Percentiles rank a stretch among this genome's conserved stretches.
Conservation (phyloP, 116 monocot species). For the Iris pallida region DNA sequence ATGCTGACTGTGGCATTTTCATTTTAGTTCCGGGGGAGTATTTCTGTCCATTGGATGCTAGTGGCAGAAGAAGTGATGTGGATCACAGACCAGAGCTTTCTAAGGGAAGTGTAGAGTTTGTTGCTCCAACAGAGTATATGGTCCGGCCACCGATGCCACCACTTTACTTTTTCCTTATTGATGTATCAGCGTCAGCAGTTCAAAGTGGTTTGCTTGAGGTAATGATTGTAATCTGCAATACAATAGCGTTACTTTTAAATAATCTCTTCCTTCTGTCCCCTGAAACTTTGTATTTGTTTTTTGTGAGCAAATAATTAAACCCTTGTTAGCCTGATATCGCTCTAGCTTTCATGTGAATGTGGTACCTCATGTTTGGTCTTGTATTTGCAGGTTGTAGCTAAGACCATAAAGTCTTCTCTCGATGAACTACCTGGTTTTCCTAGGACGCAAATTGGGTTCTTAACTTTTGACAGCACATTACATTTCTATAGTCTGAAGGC, state of each 20-base stretch:
- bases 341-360: not conserved
- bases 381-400: slow-evolving; percentile 64
- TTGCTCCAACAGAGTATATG: slow-evolving; percentile 99
- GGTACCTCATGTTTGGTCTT: slow-evolving; percentile 5
- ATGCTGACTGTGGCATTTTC: too few species aligned
- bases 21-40: slow-evolving; percentile 78
- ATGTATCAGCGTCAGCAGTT: slow-evolving; percentile 80
- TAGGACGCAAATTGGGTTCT: slow-evolving; percentile 92
- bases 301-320: too few species aligned
- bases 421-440: slow-evolving; percentile 81
- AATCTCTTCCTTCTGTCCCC: not conserved
- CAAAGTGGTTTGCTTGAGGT: slow-evolving; percentile 88
- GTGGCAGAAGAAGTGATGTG: slow-evolving; percentile 76
- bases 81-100: slow-evolving; percentile 86
- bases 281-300: too few species aligned
- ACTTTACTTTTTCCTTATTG: slow-evolving; percentile 91
- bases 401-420: slow-evolving; percentile 89
- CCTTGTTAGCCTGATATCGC: not conserved
- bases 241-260: not conserved
- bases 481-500: slow-evolving; percentile 98
- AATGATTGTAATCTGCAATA: slow-evolving; percentile 4
- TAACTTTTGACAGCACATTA: slow-evolving; percentile 93
- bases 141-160: slow-evolving; percentile 98
- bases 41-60: slow-evolving; percentile 73
- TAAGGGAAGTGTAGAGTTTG: slow-evolving; percentile 93